Base-by-base conservation (phyloP, 345 rosid species). In the Populus ilicifolia region DNA sequence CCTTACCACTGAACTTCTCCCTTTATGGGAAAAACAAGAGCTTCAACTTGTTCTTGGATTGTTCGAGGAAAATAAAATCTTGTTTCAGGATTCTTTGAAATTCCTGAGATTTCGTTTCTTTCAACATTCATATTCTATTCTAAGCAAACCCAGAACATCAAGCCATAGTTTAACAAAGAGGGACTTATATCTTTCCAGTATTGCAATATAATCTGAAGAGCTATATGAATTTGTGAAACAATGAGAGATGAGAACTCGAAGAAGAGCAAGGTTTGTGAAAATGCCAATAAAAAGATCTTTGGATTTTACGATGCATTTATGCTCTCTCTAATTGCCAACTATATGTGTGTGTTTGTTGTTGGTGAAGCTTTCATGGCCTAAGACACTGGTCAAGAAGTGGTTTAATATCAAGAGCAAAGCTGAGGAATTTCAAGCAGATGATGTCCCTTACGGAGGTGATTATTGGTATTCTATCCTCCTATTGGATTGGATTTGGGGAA, bases 361-460 rank as follows among this genome's bases (percentile, higher is more conserved):
- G 23, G 65, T 82, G 87, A 86, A 96, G 99, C 85, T 88, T 85
- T 90, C 96, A 74, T 96, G 99, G 99, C 93, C 99, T 29, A 96
- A 89, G 89, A 89, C 93, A 81, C 83, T 94, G 88, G 95, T 93
- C 76, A 96, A 90, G 88, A 96, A 96, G 86, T 96, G 96, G 99
- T 88, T 96, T 76, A 91, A 90, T 80, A 96, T 91, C 86, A 93
- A 83, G 86, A 89, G 83, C 86, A 93, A 90, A 87, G 84, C 88
- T 43, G 91, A 93, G 80, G 96, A 93, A 81, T 92, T 90, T 83
- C 90, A 88, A 75, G 98, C 98, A 10, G 97, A 92, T 70, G 92
- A 90, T 77, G 76, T 77, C 50, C 85, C 69, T 79, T 81, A 64
- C 69, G 84, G 80, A 86, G 92, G 96, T 87, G 85, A 81, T 70